Conservation (phyloP, 331 rosid species). For the Cydonia oblonga region DNA sequence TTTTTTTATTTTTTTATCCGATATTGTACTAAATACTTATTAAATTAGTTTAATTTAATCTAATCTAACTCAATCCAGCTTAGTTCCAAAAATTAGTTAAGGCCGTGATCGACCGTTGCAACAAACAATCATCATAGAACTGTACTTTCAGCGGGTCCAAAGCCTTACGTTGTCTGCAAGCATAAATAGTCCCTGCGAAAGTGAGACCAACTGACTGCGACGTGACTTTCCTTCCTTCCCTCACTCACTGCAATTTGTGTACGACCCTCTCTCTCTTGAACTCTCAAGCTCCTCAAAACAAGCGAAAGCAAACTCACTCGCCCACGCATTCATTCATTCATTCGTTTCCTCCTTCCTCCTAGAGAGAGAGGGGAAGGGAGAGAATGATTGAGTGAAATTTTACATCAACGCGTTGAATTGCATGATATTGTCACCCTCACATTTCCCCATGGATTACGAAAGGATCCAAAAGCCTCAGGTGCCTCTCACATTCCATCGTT, state of each 20-base stretch:
- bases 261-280: background rate
- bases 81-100: no score
- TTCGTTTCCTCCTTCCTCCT: no score
- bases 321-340: background rate
- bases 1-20: no score
- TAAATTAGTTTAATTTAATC: no score
- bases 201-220: background rate
- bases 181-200: background rate
- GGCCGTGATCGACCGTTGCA: no score
- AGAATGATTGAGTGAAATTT: background rate
- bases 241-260: background rate
- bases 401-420: background rate
- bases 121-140: background rate
- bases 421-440: background rate
- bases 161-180: background rate
- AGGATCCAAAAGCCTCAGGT: conserved; percentile 97
- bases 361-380: background rate
- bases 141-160: background rate
- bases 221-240: background rate
- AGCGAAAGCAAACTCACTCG: background rate
- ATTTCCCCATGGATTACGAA: conserved; percentile 59
- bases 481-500: background rate
- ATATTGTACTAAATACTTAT: no score
- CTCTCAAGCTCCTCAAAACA: background rate
- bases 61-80: no score